A percentile compares a stretch with the other conserved stretches of the same genome.
Conservation (phyloP, 352 stramenopile species). For the Blastocystis sp. region DNA sequence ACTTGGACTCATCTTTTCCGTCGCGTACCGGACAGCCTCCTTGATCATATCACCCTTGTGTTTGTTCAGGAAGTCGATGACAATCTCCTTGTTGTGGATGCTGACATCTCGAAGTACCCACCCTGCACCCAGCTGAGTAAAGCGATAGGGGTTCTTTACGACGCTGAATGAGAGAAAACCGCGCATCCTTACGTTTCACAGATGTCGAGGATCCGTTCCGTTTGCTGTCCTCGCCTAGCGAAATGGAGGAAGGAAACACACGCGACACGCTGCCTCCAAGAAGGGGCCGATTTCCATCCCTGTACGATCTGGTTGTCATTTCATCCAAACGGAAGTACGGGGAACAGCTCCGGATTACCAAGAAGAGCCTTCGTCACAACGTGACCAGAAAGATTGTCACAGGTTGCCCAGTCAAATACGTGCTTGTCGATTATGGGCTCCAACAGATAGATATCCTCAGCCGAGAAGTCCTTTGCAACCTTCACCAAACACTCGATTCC, state of each 20-base stretch:
- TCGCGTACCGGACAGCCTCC: slow-evolving; percentile 26
- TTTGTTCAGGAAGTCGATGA: slow-evolving; percentile 30
- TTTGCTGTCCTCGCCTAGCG: background rate
- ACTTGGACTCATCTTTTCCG: slow-evolving; percentile 39
- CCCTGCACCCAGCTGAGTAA: slow-evolving; percentile 30
- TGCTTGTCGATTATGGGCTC: slow-evolving; percentile 1
- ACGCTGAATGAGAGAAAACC: background rate
- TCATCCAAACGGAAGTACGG: background rate
- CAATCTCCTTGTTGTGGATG: background rate
- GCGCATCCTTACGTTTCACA: background rate
- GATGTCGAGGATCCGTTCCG: slow-evolving; percentile 11
- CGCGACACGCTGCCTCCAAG: slow-evolving; percentile 21
- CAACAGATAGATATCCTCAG: background rate
- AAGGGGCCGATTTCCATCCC: slow-evolving; percentile 8
- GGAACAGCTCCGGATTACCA: background rate
- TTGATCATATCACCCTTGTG: background rate
- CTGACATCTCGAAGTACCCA: slow-evolving; percentile 44
- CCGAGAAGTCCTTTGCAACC: background rate
- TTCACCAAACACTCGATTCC: slow-evolving; percentile 16
- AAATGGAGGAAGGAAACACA: slow-evolving; percentile 43
- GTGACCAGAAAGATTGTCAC: slow-evolving; percentile 20
- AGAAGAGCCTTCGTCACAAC: slow-evolving; percentile 6
- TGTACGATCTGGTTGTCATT: background rate
- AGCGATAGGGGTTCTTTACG: background rate
- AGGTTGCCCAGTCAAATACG: slow-evolving; percentile 41